These are phyloP conservation scores for Durio zibethinus DNA, from an alignment of 345 rosid species.

Conservation along the genomic window DNA sequence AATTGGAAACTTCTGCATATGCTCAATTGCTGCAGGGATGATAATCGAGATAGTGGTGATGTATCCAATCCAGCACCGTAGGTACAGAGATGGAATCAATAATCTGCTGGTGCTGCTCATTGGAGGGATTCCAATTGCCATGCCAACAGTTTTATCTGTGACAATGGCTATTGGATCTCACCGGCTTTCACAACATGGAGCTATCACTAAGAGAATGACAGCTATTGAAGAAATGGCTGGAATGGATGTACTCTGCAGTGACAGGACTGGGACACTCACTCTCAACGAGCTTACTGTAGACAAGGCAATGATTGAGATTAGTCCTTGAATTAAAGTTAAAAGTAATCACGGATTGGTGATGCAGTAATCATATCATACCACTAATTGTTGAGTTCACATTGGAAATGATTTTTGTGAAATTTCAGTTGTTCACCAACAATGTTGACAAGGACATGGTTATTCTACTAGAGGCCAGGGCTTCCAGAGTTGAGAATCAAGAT, in stretches of 20 bases:
- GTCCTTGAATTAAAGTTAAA: neutral
- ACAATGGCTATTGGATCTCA: constrained; percentile 84
- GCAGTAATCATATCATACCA: neutral
- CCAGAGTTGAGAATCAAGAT: constrained; percentile 71
- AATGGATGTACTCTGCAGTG: constrained; percentile 75
- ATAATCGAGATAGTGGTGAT: constrained; percentile 58
- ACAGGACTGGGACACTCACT: constrained; percentile 72
- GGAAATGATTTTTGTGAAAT: neutral
- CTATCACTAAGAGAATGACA: constrained; percentile 78
- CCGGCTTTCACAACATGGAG: constrained; percentile 67
- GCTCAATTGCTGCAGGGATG: constrained; percentile 60
- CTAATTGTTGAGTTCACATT: neutral
- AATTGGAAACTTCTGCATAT: constrained; percentile 77
- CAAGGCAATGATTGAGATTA: constrained; percentile 54
- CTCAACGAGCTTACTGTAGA: constrained; percentile 76
- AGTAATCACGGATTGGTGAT: neutral
- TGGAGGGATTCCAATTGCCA: constrained; percentile 79
- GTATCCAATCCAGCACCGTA: constrained; percentile 61
- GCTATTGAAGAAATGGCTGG: constrained; percentile 90
- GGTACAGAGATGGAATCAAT: constrained; percentile 58
- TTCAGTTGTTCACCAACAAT: constrained; percentile 35
- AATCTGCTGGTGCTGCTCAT: constrained; percentile 70
- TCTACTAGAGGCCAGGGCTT: constrained; percentile 58
- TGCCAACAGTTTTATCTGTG: constrained; percentile 77
- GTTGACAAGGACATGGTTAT: constrained; percentile 46